phyloP scores from a whole-genome alignment of 2,329 filamentous ascomycete species.

The Didymella segeticola region DNA sequence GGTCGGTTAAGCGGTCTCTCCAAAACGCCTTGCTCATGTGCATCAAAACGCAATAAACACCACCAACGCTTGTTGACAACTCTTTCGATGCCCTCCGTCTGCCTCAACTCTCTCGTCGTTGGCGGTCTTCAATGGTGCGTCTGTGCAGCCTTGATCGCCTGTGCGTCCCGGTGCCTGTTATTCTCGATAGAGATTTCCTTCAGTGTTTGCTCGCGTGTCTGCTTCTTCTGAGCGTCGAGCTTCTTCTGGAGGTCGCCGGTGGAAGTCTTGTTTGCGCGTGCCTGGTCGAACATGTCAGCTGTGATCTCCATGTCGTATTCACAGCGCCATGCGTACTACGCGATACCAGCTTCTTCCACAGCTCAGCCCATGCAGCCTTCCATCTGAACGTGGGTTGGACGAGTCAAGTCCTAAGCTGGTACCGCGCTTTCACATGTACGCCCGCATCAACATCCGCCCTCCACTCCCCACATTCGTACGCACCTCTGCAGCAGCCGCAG shows the following conservation, averaged over 20 bases:
- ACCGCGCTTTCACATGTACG: conserved; percentile 24
- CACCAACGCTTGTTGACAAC: too few species aligned
- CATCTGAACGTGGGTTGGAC: not conserved
- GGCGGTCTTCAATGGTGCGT: not conserved
- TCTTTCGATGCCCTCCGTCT: too few species aligned
- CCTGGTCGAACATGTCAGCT: conserved; percentile 54
- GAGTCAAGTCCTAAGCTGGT: not conserved
- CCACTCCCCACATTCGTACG: conserved; percentile 42
- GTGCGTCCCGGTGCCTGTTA: conserved; percentile 74
- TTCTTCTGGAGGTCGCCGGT: conserved; percentile 64
- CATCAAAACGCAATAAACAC: too few species aligned
- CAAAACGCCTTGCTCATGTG: too few species aligned
- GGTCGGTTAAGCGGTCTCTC: too few species aligned
- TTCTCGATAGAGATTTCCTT: conserved; percentile 73
- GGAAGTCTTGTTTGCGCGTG: conserved; percentile 67
- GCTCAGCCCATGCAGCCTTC: not conserved
- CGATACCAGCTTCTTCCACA: not conserved
- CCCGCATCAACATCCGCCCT: conserved; percentile 20
- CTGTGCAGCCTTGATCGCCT: conserved; percentile 58
- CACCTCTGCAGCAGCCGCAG: conserved; percentile 86
- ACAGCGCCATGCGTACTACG: not conserved
- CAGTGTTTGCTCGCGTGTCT: conserved; percentile 72
- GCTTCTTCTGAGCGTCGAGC: conserved; percentile 76
- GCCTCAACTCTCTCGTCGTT: too few species aligned
- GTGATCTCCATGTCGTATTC: not conserved